Conservation (phyloP, 2,329 filamentous ascomycete species). For the Esteya vermicola region DNA sequence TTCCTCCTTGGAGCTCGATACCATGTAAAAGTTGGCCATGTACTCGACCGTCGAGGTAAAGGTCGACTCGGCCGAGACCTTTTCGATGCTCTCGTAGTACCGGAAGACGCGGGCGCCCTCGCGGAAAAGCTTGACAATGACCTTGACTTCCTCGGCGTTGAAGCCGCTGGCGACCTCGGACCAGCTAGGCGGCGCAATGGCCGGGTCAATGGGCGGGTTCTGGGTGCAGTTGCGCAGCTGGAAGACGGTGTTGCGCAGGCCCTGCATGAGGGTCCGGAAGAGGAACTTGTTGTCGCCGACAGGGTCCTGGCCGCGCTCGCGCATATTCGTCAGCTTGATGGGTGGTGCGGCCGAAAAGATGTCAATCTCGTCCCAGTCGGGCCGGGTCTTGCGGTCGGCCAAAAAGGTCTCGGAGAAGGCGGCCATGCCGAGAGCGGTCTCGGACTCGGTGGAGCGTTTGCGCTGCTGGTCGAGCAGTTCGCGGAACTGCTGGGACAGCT, state of each 20-base stretch:
- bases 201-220: constrained; percentile 53
- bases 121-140: constrained; percentile 93
- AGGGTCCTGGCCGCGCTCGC: constrained; percentile 78
- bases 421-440: constrained; percentile 32
- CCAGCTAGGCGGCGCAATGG: constrained; percentile 79
- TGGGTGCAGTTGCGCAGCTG: constrained; percentile 86
- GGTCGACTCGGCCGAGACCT: constrained; percentile 55
- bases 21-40: constrained; percentile 89
- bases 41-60: constrained; percentile 78
- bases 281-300: constrained; percentile 96
- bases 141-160: constrained; percentile 89
- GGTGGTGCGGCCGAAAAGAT: constrained; percentile 83
- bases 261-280: constrained; percentile 92
- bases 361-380: constrained; percentile 96
- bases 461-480: constrained; percentile 55
- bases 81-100: constrained; percentile 69
- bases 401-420: constrained; percentile 61
- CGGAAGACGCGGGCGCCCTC: constrained; percentile 93
- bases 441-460: constrained; percentile 4
- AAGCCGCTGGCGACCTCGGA: constrained; percentile 92
- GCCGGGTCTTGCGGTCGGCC: constrained; percentile 63
- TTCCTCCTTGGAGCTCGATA: constrained; percentile 87
- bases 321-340: constrained; percentile 85
- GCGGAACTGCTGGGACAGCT: constrained; percentile 84
- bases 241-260: constrained; percentile 92